phyloP scores from a whole-genome alignment of 371 early-diverging fungal species.

The Actinomortierella ambigua region DNA sequence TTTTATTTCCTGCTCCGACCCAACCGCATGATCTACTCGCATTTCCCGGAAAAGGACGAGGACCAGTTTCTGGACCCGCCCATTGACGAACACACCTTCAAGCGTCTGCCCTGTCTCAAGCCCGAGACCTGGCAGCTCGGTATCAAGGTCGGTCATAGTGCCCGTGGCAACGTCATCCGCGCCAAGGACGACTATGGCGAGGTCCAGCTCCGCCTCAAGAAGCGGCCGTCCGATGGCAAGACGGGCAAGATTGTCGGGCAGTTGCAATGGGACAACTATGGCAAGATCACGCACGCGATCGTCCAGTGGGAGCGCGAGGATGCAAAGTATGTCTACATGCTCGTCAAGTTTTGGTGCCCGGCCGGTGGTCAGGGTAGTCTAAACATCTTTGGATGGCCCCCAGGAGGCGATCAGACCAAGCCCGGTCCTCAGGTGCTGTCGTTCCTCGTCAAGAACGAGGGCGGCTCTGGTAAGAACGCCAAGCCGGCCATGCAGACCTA shows the following conservation, averaged over 20 bases:
- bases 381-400: slow-evolving; percentile 45
- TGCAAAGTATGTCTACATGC: slow-evolving; percentile 34
- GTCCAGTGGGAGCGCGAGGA: slow-evolving; percentile 38
- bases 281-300: slow-evolving; percentile 11
- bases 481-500: slow-evolving; percentile 41
- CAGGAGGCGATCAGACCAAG: slow-evolving; percentile 48
- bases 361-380: slow-evolving; percentile 28
- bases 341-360: slow-evolving; percentile 37
- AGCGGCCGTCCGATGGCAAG: slow-evolving; percentile 31
- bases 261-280: slow-evolving; percentile 38
- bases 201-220: slow-evolving; percentile 40
- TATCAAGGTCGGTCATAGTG: slow-evolving; percentile 27
- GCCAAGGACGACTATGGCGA: slow-evolving; percentile 35
- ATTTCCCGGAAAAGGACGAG: slow-evolving; percentile 47
- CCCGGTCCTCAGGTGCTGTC: slow-evolving; percentile 37
- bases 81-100: slow-evolving; percentile 33
- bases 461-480: slow-evolving; percentile 32
- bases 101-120: slow-evolving; percentile 41
- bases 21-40: slow-evolving; percentile 48
- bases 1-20: slow-evolving; percentile 53
- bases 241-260: slow-evolving; percentile 42
- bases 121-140: slow-evolving; percentile 42
- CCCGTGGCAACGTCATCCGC: slow-evolving; percentile 28
- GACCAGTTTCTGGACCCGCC: slow-evolving; percentile 52
- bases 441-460: slow-evolving; percentile 36